Conservation (phyloP, 345 rosid genomes). For the Lumnitzera racemosa region DNA sequence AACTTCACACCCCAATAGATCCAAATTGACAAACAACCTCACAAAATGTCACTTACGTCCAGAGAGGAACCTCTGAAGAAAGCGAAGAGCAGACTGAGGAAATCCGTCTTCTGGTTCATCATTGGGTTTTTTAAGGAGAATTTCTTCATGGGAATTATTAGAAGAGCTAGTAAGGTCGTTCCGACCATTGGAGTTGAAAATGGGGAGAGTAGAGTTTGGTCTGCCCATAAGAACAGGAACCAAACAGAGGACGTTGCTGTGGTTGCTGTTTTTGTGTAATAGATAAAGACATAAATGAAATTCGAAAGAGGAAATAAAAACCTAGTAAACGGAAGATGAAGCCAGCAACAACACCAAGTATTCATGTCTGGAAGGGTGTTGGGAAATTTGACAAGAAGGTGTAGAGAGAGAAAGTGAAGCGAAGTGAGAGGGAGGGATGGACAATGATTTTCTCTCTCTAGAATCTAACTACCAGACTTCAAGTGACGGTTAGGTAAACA, state of each 20-base stretch:
- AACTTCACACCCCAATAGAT: background rate
- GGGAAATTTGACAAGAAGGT: conserved; percentile 40
- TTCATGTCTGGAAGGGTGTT: background rate
- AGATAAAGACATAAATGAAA: background rate
- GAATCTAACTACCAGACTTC: background rate
- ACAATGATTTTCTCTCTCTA: conserved; percentile 1
- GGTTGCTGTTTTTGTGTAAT: background rate
- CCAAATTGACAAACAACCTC: background rate
- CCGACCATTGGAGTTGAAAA: conserved; percentile 11
- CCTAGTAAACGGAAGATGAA: background rate
- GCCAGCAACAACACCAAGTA: background rate
- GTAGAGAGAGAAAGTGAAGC: conserved; percentile 8
- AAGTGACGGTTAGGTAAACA: too few relatives aligned
- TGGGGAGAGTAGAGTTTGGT: conserved; percentile 18
- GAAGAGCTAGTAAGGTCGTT: conserved; percentile 6
- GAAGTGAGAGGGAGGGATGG: background rate
- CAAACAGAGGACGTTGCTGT: background rate
- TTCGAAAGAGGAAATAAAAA: background rate
- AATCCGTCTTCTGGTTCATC: conserved; percentile 9
- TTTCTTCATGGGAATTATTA: conserved; percentile 10
- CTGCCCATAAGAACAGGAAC: conserved; percentile 27
- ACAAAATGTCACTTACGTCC: conserved; percentile 19
- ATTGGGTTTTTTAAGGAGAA: conserved; percentile 15
- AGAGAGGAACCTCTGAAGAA: conserved; percentile 26
- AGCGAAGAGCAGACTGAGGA: conserved; percentile 9